Conservation (phyloP, 257 asterid species). For the Fraxinus quadrangulata region DNA sequence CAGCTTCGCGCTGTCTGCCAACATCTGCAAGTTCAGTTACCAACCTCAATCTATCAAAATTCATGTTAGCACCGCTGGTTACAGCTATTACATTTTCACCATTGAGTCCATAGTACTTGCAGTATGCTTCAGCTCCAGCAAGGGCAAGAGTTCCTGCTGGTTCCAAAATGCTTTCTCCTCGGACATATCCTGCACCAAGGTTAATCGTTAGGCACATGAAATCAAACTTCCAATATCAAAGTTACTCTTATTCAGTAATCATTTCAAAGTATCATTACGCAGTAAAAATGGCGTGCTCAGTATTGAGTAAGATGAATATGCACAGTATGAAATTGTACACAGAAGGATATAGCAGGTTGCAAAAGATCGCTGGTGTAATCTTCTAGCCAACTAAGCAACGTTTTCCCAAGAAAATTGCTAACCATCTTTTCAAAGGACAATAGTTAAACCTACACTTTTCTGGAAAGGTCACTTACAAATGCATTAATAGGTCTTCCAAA, state of each 20-base stretch:
- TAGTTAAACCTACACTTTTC: too few species aligned
- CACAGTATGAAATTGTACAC: too few species aligned
- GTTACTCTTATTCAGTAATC: background rate
- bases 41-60: constrained; percentile 83
- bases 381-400: too few species aligned
- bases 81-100: constrained; percentile 82
- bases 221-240: background rate
- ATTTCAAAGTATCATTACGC: background rate
- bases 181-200: constrained; percentile 73
- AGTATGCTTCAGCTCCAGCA: constrained; percentile 96
- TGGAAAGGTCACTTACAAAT: too few species aligned
- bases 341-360: too few species aligned
- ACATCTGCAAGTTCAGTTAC: constrained; percentile 94
- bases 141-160: constrained; percentile 99
- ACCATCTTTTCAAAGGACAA: too few species aligned
- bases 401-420: too few species aligned
- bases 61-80: constrained; percentile 99
- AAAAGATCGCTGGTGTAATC: too few species aligned
- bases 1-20: constrained; percentile 88
- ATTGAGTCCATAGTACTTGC: constrained; percentile 79
- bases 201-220: constrained; percentile 18
- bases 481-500: background rate
- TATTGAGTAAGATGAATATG: too few species aligned
- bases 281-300: background rate
- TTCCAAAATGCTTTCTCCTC: constrained; percentile 97